Evolutionary conservation across 2,329 filamentous ascomycete species (phyloP).

Genomic region (Periconia sp.): DNA sequence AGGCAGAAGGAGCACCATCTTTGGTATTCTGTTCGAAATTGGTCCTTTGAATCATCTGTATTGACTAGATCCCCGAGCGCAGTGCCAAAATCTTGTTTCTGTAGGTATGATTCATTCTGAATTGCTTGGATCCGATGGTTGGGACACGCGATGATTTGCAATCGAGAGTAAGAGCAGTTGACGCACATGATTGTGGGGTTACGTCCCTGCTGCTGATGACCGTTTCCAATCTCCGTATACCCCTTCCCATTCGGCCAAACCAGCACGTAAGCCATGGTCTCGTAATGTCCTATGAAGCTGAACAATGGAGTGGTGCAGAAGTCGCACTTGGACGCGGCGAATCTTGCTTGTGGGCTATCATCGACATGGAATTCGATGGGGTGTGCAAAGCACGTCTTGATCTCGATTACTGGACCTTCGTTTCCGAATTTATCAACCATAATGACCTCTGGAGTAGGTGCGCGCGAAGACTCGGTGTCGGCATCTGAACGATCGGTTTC

Average conservation of each 20-base stretch:
- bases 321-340: slow-evolving; percentile 34
- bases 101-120: not conserved
- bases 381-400: slow-evolving; percentile 45
- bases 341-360: not conserved
- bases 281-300: slow-evolving; percentile 44
- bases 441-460: slow-evolving; percentile 22
- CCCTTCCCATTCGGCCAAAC: slow-evolving; percentile 38
- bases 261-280: slow-evolving; percentile 37
- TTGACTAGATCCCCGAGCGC: not conserved
- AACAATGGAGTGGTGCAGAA: slow-evolving; percentile 47
- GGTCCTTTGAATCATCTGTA: not conserved
- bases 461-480: slow-evolving; percentile 3
- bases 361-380: slow-evolving; percentile 39
- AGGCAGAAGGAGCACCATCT: not conserved
- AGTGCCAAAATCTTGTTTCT: not conserved
- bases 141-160: slow-evolving; percentile 25
- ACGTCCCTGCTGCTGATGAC: slow-evolving; percentile 28
- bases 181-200: slow-evolving; percentile 27
- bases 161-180: slow-evolving; percentile 20
- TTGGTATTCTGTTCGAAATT: not conserved
- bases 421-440: slow-evolving; percentile 31
- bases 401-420: slow-evolving; percentile 27
- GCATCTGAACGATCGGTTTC: slow-evolving; percentile 1
- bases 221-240: slow-evolving; percentile 43
- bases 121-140: slow-evolving; percentile 17